A percentile compares a stretch with the other conserved stretches of the same genome.
Conservation (phyloP, 768 basidiomycete species). For the Agaricus sinodeliciosus region DNA sequence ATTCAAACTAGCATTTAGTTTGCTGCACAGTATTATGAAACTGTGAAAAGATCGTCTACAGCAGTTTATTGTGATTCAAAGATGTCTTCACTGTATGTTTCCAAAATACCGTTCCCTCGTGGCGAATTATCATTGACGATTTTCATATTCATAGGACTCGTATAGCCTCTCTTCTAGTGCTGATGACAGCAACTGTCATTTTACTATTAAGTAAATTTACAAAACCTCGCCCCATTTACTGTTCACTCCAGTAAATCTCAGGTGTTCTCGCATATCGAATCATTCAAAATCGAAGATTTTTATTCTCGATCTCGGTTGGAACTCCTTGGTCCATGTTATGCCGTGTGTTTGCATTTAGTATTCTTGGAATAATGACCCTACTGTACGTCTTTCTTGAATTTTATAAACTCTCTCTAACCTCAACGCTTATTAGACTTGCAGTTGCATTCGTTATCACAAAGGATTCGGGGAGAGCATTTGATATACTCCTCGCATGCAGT, state of each 20-base stretch:
- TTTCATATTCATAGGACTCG: slow-evolving; percentile 14
- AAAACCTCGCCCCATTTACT: not conserved
- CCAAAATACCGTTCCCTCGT: no score
- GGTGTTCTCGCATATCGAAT: slow-evolving; percentile 20
- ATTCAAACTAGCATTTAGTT: slow-evolving; percentile 14
- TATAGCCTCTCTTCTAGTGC: slow-evolving; percentile 20
- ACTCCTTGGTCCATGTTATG: slow-evolving; percentile 18
- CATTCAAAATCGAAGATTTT: slow-evolving; percentile 16
- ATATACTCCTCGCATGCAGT: slow-evolving; percentile 20
- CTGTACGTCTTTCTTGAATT: slow-evolving; percentile 14
- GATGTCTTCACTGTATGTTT: slow-evolving; percentile 16
- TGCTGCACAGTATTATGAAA: slow-evolving; percentile 15
- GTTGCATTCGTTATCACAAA: slow-evolving; percentile 17
- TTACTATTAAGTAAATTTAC: slow-evolving; percentile 17
- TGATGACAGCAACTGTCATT: slow-evolving; percentile 17
- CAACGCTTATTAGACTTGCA: slow-evolving; percentile 12
- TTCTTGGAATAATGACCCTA: slow-evolving; percentile 20
- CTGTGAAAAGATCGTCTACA: slow-evolving; percentile 19
- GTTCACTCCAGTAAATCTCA: not conserved
- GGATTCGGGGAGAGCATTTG: slow-evolving; percentile 17
- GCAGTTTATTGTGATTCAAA: slow-evolving; percentile 25
- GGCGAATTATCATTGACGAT: not conserved
- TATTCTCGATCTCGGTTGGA: slow-evolving; percentile 11
- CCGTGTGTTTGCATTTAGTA: slow-evolving; percentile 24
- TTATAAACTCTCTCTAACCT: not conserved